These are phyloP conservation scores for Mycogone perniciosa DNA, from an alignment of 2,329 filamentous ascomycete genomes.

Conservation along the genomic window DNA sequence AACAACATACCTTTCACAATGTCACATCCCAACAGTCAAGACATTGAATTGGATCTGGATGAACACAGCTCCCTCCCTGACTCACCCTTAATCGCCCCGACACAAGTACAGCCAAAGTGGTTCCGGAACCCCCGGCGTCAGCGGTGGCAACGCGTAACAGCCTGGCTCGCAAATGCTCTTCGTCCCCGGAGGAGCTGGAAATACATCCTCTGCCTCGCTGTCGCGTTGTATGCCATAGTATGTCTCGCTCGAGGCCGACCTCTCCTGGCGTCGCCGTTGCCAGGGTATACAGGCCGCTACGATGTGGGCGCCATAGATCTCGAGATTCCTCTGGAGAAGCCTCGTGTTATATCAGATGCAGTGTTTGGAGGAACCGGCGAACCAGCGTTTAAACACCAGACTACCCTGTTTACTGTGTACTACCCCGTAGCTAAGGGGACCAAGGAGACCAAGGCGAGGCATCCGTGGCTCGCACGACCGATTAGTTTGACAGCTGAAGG, in stretches of 20 bases:
- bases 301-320: constrained; percentile 42
- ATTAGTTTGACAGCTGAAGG: constrained; percentile 39
- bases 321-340: constrained; percentile 35
- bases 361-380: constrained; percentile 28
- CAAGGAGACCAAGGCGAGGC: constrained; percentile 23
- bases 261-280: constrained; percentile 38
- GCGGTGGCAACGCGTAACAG: constrained; percentile 6
- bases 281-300: constrained; percentile 38
- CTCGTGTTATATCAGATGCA: constrained; percentile 26
- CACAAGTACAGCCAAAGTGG: constrained; percentile 10
- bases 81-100: constrained; percentile 7
- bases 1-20: too few relatives aligned
- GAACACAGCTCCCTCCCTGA: constrained; percentile 6
- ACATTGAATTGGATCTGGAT: constrained; percentile 3
- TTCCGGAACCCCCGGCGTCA: neutral
- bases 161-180: constrained; percentile 12
- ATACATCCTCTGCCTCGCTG: constrained; percentile 25
- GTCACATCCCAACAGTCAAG: neutral
- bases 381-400: constrained; percentile 40
- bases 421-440: constrained; percentile 34
- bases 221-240: constrained; percentile 31
- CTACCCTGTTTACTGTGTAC: constrained; percentile 44
- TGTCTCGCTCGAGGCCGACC: constrained; percentile 35
- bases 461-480: constrained; percentile 41
- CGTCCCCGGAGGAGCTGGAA: constrained; percentile 30